Evolutionary conservation across 2,329 filamentous ascomycete species (phyloP).

Genomic region (Pseudogymnoascus sp.): DNA sequence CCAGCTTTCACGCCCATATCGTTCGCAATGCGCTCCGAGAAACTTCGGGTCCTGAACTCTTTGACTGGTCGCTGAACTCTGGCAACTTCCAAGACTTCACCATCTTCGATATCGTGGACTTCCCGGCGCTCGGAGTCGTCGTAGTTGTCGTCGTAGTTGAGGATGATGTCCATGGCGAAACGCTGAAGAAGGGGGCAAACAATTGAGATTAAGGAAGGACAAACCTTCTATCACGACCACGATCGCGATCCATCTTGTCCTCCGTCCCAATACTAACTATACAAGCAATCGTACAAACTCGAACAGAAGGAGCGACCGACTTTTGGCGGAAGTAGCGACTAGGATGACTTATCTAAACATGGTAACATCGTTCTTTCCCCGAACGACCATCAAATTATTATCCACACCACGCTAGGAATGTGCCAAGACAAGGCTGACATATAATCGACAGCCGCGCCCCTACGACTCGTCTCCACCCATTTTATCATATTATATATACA

Average conservation of each 20-base stretch:
- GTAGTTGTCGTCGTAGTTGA: neutral
- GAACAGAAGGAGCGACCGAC: neutral
- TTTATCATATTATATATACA: neutral
- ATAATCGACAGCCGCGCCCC: neutral
- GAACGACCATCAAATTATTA: neutral
- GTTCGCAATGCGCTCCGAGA: neutral
- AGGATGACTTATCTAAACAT: neutral
- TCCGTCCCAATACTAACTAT: neutral
- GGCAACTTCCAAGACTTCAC: neutral
- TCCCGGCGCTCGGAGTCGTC: neutral
- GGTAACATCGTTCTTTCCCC: neutral
- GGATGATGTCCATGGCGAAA: neutral
- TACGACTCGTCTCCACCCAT: neutral
- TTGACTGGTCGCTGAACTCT: neutral
- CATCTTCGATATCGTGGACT: neutral
- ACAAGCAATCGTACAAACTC: neutral
- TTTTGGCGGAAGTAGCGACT: neutral
- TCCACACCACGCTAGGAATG: neutral
- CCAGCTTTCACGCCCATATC: neutral
- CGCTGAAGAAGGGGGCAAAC: neutral
- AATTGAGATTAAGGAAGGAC: slow-evolving; percentile 17
- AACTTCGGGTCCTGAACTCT: neutral
- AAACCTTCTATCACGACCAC: slow-evolving; percentile 37
- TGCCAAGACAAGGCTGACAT: neutral
- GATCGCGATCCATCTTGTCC: slow-evolving; percentile 21